Evolutionary conservation across 2,329 filamentous ascomycete species (phyloP).

Genomic region (Alternaria sp.): DNA sequence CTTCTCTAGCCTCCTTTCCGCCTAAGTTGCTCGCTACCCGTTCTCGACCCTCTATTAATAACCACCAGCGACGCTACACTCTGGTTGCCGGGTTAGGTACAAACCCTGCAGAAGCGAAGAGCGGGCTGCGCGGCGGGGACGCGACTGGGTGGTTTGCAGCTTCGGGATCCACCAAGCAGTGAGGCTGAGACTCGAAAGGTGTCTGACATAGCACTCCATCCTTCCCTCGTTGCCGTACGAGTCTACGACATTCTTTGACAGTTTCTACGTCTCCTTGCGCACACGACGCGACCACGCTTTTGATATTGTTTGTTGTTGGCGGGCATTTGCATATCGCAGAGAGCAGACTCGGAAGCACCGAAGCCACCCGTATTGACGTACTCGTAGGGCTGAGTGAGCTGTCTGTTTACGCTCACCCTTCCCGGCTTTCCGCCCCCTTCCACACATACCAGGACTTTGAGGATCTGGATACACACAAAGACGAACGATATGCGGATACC

Average conservation of each 20-base stretch:
- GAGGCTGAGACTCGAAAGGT: constrained; percentile 25
- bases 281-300: not conserved
- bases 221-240: not conserved
- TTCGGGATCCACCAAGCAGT: constrained; percentile 17
- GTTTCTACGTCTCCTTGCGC: not conserved
- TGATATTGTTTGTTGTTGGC: not conserved
- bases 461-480: not conserved
- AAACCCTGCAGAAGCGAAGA: constrained; percentile 13
- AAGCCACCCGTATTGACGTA: constrained; percentile 3
- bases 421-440: not conserved
- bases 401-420: constrained; percentile 7
- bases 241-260: constrained; percentile 2
- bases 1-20: not conserved
- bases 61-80: constrained; percentile 4
- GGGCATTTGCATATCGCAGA: not conserved
- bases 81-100: constrained; percentile 15
- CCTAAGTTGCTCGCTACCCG: not conserved
- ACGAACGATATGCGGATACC: constrained; percentile 53
- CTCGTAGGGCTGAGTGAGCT: not conserved
- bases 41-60: constrained; percentile 16
- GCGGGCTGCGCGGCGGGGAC: constrained; percentile 14
- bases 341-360: not conserved
- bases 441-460: constrained; percentile 1
- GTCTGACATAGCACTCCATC: constrained; percentile 1
- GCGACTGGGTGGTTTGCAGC: constrained; percentile 14